These are phyloP conservation scores for Aegle marmelos DNA, from an alignment of 345 rosid species.

Conservation along the genomic window DNA sequence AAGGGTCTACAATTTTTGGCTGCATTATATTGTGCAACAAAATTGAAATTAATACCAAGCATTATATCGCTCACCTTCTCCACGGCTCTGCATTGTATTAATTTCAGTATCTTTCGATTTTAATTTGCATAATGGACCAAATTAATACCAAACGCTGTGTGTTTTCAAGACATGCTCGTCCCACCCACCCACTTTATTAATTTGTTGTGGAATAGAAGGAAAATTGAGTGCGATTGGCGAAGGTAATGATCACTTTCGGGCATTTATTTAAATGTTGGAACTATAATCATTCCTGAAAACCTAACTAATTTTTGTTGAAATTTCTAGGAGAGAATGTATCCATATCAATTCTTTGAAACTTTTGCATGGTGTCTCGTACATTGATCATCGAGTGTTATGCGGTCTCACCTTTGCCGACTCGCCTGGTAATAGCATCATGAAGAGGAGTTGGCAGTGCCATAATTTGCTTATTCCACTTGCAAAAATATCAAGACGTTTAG, in stretches of 20 bases:
- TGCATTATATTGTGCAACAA: background rate
- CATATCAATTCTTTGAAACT: background rate
- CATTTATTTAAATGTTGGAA: background rate
- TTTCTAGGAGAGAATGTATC: background rate
- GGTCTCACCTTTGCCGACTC: background rate
- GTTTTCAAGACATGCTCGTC: slow-evolving; percentile 14
- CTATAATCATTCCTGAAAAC: background rate
- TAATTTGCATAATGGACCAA: background rate
- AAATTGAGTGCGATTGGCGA: background rate
- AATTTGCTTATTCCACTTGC: background rate
- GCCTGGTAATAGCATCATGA: background rate
- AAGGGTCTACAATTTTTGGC: slow-evolving; percentile 16
- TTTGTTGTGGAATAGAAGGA: slow-evolving; percentile 13
- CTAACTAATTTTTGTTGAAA: background rate
- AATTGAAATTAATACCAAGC: background rate
- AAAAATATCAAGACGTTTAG: background rate
- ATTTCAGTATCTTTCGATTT: slow-evolving; percentile 2
- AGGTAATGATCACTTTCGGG: background rate
- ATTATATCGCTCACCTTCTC: background rate
- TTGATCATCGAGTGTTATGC: background rate
- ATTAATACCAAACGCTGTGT: background rate
- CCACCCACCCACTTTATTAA: slow-evolving; percentile 13
- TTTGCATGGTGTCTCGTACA: background rate
- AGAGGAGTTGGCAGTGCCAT: background rate
- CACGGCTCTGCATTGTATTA: background rate